Evolutionary conservation across 305 asterid genomes (phyloP).

Genomic region (Coffea humblotiana): DNA sequence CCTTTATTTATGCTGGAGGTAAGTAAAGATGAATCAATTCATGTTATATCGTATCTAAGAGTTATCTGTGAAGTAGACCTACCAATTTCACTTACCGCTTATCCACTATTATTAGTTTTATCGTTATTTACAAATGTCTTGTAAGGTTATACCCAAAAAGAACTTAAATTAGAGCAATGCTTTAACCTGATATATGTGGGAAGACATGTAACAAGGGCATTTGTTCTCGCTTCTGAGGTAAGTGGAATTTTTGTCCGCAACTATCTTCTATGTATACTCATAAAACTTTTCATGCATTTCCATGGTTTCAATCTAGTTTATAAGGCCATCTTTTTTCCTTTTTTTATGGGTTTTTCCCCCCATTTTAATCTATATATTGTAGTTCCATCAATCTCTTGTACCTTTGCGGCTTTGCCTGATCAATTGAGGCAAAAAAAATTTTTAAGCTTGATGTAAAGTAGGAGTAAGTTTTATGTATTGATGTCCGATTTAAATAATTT

Average conservation of each 20-base stretch:
- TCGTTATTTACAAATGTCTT: neutral
- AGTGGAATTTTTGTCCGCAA: neutral
- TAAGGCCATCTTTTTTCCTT: neutral
- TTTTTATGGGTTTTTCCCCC: neutral
- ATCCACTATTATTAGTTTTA: neutral
- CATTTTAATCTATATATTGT: neutral
- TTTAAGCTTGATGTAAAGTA: neutral
- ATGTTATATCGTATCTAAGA: neutral
- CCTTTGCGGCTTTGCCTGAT: neutral
- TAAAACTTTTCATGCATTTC: neutral
- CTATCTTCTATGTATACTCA: neutral
- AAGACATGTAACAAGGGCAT: neutral
- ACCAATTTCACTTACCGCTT: neutral
- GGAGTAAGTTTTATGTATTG: neutral
- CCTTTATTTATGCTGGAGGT: slow-evolving; percentile 94
- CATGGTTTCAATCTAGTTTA: neutral
- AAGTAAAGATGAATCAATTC: neutral
- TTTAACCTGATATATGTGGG: neutral
- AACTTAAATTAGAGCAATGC: neutral
- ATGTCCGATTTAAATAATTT: neutral
- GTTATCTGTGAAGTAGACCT: neutral
- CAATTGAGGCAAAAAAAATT: neutral
- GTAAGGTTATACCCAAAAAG: neutral
- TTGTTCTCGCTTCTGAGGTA: neutral
- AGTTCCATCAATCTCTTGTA: neutral